Percentiles rank a stretch among this genome's conserved stretches.
These are phyloP conservation scores for Ophiostoma ips DNA, from an alignment of 2,329 filamentous ascomycete species.

Conservation along the genomic window DNA sequence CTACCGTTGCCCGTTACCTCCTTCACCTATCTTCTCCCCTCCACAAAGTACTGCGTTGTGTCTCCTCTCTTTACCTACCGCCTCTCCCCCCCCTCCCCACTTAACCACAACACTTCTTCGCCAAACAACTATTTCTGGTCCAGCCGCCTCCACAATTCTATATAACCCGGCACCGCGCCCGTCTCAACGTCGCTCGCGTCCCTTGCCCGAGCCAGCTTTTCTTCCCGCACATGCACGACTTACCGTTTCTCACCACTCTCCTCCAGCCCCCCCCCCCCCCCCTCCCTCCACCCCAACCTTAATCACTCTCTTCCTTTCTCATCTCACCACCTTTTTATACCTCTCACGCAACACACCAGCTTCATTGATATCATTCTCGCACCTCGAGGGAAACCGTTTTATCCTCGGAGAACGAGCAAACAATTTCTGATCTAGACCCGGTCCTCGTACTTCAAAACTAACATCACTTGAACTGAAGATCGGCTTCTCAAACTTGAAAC, in stretches of 20 bases:
- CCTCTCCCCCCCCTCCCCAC: conserved; percentile 10
- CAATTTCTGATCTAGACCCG: too few species aligned
- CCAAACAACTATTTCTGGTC: conserved; percentile 6
- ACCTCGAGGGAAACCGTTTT: too few species aligned
- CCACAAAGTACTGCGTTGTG: neutral
- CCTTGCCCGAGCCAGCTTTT: neutral
- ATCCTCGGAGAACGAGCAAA: too few species aligned
- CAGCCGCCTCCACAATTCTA: conserved; percentile 9
- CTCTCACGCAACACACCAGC: neutral
- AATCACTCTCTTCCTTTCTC: neutral
- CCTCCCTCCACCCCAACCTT: neutral
- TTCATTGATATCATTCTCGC: neutral
- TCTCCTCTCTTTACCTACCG: neutral
- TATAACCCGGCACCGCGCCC: conserved; percentile 5
- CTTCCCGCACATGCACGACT: neutral
- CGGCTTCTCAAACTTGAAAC: neutral
- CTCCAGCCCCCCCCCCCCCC: neutral
- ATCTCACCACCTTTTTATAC: neutral
- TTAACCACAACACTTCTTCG: conserved; percentile 10
- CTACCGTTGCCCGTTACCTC: neutral
- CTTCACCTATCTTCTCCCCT: neutral
- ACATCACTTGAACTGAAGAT: neutral
- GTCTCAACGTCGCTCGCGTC: conserved; percentile 6
- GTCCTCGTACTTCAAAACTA: neutral
- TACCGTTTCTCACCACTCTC: neutral